Evolutionary conservation across 2,329 filamentous ascomycete species (phyloP), one percentile per base, ranked within the genome.

Genomic region (Penicillium rolfsii): DNA sequence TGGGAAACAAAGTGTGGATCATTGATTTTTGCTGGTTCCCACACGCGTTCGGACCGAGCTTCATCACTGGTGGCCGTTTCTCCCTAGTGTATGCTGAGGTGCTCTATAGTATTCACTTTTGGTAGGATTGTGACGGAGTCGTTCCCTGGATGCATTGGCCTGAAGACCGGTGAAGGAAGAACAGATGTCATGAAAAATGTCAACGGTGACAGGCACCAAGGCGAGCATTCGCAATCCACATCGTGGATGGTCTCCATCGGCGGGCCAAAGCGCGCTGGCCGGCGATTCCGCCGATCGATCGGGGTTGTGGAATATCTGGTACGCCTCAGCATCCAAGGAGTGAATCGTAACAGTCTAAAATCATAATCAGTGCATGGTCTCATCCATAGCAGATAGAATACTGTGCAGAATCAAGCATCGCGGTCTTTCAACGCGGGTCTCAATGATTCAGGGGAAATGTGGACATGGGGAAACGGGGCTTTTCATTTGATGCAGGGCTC

Each of bases 21-120:
- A 11, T 28, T 38, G 43, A 36, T 36, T 28, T 56, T 49, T 19
- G 30, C n/a, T 57, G 58, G 58, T 61, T 61, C 55, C 55, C 54
- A 60, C 58, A 60, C 35, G 54, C 50, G 59, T 58, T 11, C 43
- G 28, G 28, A 16, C n/a, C 30, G 48, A 22, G 48, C 48, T 24
- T 35, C 30, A 16, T 19, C 12, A 50, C 30, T 50, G 48, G 46
- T 33, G 16, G 48, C 48, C 35, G 48, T n/a, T 22, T 50, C n/a
- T n/a, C 16, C 28, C 12, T 45, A 38, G n/a, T 45, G 38, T 33
- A 30, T 46, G 40, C 45, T 45, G 22, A 26, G 22, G 40, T 55
- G 40, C 45, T 45, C 41, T 8, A 14, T 48, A 46, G 26, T 30
- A 4, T 46, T 28, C 43, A 28, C 14, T n/a, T 26, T 12, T 55